A percentile compares a stretch with the other conserved stretches of the same genome.
phyloP scores from a whole-genome alignment of 2,329 filamentous ascomycete species.

The Epichloe baconii region DNA sequence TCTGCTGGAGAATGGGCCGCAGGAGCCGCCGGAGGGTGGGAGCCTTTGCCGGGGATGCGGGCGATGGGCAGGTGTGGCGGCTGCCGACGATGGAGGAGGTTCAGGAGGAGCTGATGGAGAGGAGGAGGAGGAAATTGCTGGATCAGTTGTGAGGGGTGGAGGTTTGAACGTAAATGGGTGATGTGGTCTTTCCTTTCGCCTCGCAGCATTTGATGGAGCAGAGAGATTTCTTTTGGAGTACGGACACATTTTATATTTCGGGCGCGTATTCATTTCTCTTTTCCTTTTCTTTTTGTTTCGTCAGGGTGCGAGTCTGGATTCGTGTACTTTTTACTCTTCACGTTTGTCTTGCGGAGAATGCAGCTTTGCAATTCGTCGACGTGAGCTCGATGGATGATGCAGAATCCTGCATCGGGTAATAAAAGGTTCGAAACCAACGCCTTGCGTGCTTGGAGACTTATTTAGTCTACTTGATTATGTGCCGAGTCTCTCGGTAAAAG shows the following conservation, averaged over 20 bases:
- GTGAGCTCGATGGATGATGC: too few relatives aligned
- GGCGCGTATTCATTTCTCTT: not conserved
- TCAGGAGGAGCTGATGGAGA: constrained; percentile 83
- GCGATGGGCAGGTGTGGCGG: constrained; percentile 71
- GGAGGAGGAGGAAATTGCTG: constrained; percentile 68
- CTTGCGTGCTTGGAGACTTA: too few relatives aligned
- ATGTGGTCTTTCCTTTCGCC: not conserved
- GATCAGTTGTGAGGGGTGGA: constrained; percentile 50
- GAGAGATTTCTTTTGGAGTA: not conserved
- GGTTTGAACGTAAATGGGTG: too few relatives aligned
- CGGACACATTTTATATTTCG: not conserved
- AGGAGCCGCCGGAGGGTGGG: constrained; percentile 56
- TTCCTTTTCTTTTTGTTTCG: not conserved
- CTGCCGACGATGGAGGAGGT: constrained; percentile 82
- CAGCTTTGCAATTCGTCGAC: too few relatives aligned
- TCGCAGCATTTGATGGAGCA: not conserved
- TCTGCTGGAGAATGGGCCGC: constrained; percentile 44
- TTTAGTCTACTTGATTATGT: too few relatives aligned
- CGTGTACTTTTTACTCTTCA: too few relatives aligned
- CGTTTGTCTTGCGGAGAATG: too few relatives aligned
- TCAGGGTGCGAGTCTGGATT: too few relatives aligned
- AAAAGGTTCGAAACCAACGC: too few relatives aligned
- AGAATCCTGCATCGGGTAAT: too few relatives aligned
- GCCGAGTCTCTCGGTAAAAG: too few relatives aligned
- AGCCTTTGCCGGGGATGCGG: constrained; percentile 71